Base-by-base conservation (phyloP, 495 filamentous ascomycete genomes). In the Pseudevernia furfuracea region DNA sequence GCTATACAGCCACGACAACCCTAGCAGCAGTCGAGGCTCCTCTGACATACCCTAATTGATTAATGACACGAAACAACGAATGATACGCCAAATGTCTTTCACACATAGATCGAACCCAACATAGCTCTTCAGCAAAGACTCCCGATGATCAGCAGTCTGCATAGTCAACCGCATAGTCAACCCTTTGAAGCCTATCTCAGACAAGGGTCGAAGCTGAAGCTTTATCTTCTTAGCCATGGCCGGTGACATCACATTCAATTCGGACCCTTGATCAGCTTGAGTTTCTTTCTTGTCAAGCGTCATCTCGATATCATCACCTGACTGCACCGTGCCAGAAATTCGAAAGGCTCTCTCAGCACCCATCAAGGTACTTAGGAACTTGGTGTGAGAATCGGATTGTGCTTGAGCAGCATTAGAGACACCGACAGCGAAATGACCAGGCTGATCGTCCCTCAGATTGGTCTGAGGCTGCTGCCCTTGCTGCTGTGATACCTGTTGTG, bases 11-110 rank as follows among this genome's bases (percentile, higher is more conserved):
- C 23, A 59, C 5, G n/a, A 10, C 3, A 59, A 4, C 19, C 8
- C 4, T 4, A 59, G 11, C 6, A 59, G 43, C 5, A 59, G 19
- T 8, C n/a, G 30, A 4, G 44, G 23, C 1, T 59, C 17, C 14
- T 59, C n/a, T 0, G 2, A 15, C 1, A 17, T 10, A 4, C 23
- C n/a, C 0, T 1, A 19, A 1, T 37, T 9, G 1, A n/a, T 59
- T 1, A 25, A 4, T 11, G 3, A 17, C 1, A 41, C 15, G 15
- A 59, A 58, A 21, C 10, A 58, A 12, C 10, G 3, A 23, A 58
- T 38, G 10, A 21, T 8, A 36, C 9, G 2, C 0, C 8, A 0
- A 0, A 58, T 38, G 6, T 19, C 2, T n/a, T 58, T 7, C 3
- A 38, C 9, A n/a, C 0, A 15, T 19, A 37, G 23, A 10, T 8